A percentile compares a stretch with the other conserved stretches of the same genome.
Evolutionary conservation across 2,329 filamentous ascomycete genomes (phyloP).

Genomic region (Diplodia intermedia): DNA sequence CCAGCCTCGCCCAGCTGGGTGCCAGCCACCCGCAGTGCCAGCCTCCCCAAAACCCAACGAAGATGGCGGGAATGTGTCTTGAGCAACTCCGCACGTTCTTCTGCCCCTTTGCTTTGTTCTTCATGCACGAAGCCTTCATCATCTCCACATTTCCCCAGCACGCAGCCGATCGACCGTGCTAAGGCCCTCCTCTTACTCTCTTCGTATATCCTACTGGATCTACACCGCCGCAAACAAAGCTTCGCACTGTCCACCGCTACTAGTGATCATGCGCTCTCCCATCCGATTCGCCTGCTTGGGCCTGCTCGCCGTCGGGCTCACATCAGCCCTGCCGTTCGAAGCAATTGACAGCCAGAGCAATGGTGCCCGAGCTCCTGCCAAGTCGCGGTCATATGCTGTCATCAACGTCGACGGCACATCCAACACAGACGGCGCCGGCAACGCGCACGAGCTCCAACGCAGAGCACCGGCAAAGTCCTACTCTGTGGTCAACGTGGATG

Average conservation of each 20-base stretch:
- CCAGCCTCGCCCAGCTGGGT: constrained; percentile 19
- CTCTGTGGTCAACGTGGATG: constrained; percentile 50
- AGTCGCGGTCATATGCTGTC: constrained; percentile 21
- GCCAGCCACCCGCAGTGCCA: constrained; percentile 28
- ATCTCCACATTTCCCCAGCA: constrained; percentile 29
- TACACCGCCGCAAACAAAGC: not conserved
- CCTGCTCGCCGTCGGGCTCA: constrained; percentile 21
- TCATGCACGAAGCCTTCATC: constrained; percentile 21
- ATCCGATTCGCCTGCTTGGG: constrained; percentile 21
- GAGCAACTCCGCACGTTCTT: constrained; percentile 12
- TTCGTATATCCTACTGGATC: constrained; percentile 22
- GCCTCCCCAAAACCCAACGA: constrained; percentile 11
- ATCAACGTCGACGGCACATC: constrained; percentile 29
- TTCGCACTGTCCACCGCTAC: constrained; percentile 14
- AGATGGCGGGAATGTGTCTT: constrained; percentile 16
- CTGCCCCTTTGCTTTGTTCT: constrained; percentile 17
- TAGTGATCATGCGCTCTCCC: constrained; percentile 20
- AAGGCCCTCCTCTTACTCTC: constrained; percentile 10
- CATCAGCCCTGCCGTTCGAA: constrained; percentile 29
- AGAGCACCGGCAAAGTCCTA: constrained; percentile 44
- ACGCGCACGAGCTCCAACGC: constrained; percentile 34
- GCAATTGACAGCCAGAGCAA: constrained; percentile 10
- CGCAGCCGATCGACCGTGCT: constrained; percentile 26
- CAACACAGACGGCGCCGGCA: not conserved
- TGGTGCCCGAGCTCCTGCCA: not conserved